Base-by-base conservation (phyloP, 2,329 filamentous ascomycete genomes). In the Stenocarpella maydis region DNA sequence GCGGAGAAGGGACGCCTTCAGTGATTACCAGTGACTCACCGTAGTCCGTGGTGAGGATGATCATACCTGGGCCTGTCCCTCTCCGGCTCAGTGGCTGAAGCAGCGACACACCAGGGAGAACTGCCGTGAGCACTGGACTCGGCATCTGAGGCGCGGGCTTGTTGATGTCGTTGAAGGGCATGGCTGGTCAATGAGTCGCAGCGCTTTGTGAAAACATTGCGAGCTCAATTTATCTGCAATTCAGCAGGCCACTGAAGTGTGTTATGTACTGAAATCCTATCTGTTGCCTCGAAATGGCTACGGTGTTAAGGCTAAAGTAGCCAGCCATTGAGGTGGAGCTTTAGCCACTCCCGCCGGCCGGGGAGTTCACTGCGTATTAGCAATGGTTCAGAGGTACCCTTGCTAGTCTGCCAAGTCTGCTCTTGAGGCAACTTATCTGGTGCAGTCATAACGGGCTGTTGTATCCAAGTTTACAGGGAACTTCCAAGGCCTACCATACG, bases 381-480 rank as follows among this genome's bases (percentile, higher is more conserved):
- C 14, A 37, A n/a, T n/a, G n/a, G n/a, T n/a, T 37, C 28, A 37
- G 26, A 37, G 43, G 28, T 15, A 47, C 28, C 58, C 58, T 63
- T 63, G 58, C 58, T 63, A 63, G 58, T 24, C 58, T n/a, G n/a
- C n/a, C n/a, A n/a, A n/a, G n/a, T 49, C 43, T 49, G 43, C 49
- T 63, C 7, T 49, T 24, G 28, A 63, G 58, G 58, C 58, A 47
- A 31, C 28, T 63, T 47, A 34, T 63, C 58, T 28, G 67, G 83
- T 81, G 73, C 84, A 82, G 68, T n/a, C n/a, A 80, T 78, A 2
- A 81, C 73, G 80, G 74, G 55, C 76, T 69, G 67, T 34, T 53
- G 28, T 28, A 53, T 34, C 6, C n/a, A 8, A 24, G 15, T 17
- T 41, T 41, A 5, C 15, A 41, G 34, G 34, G 21, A 41, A 43